Conservation (phyloP, 1,139 yeast genomes). For the Scheffersomyces lignicola region DNA sequence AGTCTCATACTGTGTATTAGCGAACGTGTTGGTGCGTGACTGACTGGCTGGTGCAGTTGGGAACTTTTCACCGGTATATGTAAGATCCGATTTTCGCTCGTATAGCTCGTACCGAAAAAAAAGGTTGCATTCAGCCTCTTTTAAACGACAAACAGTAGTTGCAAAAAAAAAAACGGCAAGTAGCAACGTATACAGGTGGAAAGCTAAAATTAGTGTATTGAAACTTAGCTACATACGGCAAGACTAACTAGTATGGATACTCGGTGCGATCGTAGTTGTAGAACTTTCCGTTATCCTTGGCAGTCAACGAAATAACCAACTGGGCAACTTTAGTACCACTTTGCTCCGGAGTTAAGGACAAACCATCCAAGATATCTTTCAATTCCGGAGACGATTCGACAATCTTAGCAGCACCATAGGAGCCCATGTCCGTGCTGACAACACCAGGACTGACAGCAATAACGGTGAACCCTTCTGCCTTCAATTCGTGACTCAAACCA, state of each 20-base stretch:
- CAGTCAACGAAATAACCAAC: background rate
- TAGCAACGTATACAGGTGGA: too few relatives aligned
- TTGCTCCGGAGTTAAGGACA: conserved; percentile 2
- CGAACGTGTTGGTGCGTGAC: too few relatives aligned
- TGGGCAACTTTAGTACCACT: conserved; percentile 1
- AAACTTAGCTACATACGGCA: too few relatives aligned
- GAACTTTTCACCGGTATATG: too few relatives aligned
- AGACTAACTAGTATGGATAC: background rate
- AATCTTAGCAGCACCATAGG: background rate
- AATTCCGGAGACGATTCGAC: conserved; percentile 2
- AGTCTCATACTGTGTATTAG: conserved; percentile 2
- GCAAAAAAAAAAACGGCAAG: too few relatives aligned
- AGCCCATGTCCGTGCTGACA: conserved; percentile 26
- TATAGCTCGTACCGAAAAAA: too few relatives aligned
- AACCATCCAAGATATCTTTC: background rate
- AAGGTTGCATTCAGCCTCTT: too few relatives aligned
- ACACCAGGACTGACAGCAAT: conserved; percentile 32
- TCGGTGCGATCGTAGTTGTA: conserved; percentile 1
- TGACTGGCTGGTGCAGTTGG: too few relatives aligned
- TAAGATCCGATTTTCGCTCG: too few relatives aligned
- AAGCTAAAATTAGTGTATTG: too few relatives aligned
- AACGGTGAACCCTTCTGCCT: conserved; percentile 21
- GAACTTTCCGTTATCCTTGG: background rate
- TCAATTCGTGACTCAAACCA: conserved; percentile 20
- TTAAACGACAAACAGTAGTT: too few relatives aligned